Conservation (phyloP, 2,329 filamentous ascomycete genomes). For the Graphiopsis chlorocephala region DNA sequence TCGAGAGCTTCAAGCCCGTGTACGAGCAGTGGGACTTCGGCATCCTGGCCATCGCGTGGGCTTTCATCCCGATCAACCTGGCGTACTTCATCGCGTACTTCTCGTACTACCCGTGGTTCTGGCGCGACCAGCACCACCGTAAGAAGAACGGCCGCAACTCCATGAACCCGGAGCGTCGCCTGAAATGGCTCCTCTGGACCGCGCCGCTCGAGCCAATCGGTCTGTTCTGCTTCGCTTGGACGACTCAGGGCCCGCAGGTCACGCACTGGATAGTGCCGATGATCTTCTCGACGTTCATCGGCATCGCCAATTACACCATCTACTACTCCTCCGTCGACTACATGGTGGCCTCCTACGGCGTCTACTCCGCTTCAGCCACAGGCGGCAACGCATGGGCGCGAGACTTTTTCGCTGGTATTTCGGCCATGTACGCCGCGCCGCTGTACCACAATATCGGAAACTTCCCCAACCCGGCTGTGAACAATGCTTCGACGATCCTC, state of each 20-base stretch:
- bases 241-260: conserved; percentile 54
- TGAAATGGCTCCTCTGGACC: conserved; percentile 62
- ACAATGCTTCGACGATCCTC: conserved; percentile 53
- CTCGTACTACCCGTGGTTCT: conserved; percentile 58
- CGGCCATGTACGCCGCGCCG: conserved; percentile 64
- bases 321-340: conserved; percentile 74
- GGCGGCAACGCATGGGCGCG: conserved; percentile 70
- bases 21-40: conserved; percentile 64
- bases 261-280: conserved; percentile 61
- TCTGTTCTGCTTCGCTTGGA: conserved; percentile 68
- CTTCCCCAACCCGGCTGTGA: conserved; percentile 39
- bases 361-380: conserved; percentile 68
- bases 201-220: conserved; percentile 48
- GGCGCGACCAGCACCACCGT: conserved; percentile 50
- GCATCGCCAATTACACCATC: conserved; percentile 69
- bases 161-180: conserved; percentile 61
- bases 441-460: conserved; percentile 45
- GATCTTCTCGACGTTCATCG: conserved; percentile 62
- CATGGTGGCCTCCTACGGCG: conserved; percentile 68
- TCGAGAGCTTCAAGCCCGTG: conserved; percentile 66
- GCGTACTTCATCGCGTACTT: conserved; percentile 59
- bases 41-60: conserved; percentile 54
- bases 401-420: conserved; percentile 67
- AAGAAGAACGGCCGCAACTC: conserved; percentile 44
- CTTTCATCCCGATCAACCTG: conserved; percentile 52